phyloP scores from a whole-genome alignment of 2,329 filamentous ascomycete species.

The Domatiomyces catenatus region DNA sequence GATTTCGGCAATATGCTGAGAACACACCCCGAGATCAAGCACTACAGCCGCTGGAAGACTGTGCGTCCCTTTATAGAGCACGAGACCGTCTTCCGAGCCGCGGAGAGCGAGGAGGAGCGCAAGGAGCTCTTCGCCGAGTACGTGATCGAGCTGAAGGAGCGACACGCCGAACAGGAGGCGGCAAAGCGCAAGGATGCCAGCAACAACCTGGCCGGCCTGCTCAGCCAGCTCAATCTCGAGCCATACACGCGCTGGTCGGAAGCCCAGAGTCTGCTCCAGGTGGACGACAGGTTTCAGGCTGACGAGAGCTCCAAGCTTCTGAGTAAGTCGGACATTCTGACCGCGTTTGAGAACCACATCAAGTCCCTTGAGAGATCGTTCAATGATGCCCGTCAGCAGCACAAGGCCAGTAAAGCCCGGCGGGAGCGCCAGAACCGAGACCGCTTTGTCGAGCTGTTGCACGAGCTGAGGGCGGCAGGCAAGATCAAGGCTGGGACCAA shows the following conservation, averaged over 20 bases:
- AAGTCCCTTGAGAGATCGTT: constrained; percentile 79
- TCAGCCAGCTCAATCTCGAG: constrained; percentile 69
- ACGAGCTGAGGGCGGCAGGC: constrained; percentile 56
- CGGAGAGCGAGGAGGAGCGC: constrained; percentile 72
- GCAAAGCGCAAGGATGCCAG: constrained; percentile 62
- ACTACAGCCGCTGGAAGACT: constrained; percentile 95
- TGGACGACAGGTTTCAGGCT: constrained; percentile 58
- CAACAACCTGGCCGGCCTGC: constrained; percentile 62
- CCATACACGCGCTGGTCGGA: constrained; percentile 92
- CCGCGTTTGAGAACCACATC: constrained; percentile 87
- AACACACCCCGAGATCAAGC: constrained; percentile 90
- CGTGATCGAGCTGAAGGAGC: constrained; percentile 65
- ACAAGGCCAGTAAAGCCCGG: constrained; percentile 66
- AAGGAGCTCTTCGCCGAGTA: constrained; percentile 90
- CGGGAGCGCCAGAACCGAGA: constrained; percentile 79
- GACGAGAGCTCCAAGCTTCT: constrained; percentile 77
- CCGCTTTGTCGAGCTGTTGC: constrained; percentile 57
- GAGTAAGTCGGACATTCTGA: constrained; percentile 77
- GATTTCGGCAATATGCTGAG: constrained; percentile 95
- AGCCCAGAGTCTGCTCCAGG: constrained; percentile 66
- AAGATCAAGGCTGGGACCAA: constrained; percentile 82
- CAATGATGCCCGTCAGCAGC: constrained; percentile 77
- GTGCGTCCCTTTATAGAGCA: constrained; percentile 85
- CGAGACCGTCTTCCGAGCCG: constrained; percentile 88
- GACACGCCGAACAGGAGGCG: constrained; percentile 60